Base-by-base conservation (phyloP, 345 rosid species). In the Physaria fendleri region DNA sequence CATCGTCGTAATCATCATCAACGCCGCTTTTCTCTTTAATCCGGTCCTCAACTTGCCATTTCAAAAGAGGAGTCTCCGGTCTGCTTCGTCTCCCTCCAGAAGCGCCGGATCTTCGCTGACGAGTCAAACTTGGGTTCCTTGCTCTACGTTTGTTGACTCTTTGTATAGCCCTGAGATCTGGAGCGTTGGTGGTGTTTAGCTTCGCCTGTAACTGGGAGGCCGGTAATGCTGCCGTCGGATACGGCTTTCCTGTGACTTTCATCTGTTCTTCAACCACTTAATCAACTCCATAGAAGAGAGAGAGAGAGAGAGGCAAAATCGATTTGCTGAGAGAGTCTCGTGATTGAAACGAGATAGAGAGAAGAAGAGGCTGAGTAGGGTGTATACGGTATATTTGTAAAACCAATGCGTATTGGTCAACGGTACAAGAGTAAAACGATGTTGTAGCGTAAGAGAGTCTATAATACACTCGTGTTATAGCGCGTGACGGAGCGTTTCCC, bases 31-130 rank as follows among this genome's bases (percentile, higher is more conserved):
- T 62, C 21, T 60, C 76, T 45, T 49, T 76, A 41, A 62, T 77
- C 27, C 61, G 61, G 70, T 79, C 94, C 25, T 85, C 88, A 16
- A 76, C 77, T 72, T 78, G 85, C 94, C 97, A 93, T 75, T 78
- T 85, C 69, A 83, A 69, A 16, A 87, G 45, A 2, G 95, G 95
- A 12, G 99, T 93, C 73, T 85, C 94, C 1, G 91, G 94, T 11
- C 95, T 66, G 63, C 87, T 81, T 61, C 92, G 50, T 6, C 71
- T 74, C 37, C 88, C 85, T 2, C 62, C 56, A 5, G 81, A 40
- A 66, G 68, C 65, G 20, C 75, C 82, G 13, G 78, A 63, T 73
- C 82, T 79, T 70, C 64, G 79, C 55, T 70, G 60, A 47, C 87
- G 79, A 62, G 75, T 69, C 71, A 84, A 66, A 35, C 78, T 76